A percentile compares a stretch with the other conserved stretches of the same genome.
Conservation (phyloP, 2,329 filamentous ascomycete species). For the Epicoccum nigrum region DNA sequence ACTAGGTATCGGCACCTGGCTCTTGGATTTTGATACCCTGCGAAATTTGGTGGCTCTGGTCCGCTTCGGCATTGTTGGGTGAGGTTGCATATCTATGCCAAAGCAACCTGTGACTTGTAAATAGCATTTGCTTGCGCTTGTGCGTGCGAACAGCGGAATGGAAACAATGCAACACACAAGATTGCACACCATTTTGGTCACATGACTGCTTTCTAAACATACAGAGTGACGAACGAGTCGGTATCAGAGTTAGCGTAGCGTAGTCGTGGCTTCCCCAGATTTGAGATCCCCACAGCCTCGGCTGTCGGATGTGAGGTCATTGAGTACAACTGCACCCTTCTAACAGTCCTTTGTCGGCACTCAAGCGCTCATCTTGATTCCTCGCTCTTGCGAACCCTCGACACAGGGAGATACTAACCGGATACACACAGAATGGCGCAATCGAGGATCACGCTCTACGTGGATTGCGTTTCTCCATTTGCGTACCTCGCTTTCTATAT, state of each 20-base stretch:
- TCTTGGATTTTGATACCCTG: slow-evolving; percentile 25
- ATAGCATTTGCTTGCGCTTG: background rate
- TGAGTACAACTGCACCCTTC: background rate
- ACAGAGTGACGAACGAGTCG: too few species aligned
- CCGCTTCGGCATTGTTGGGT: slow-evolving; percentile 17
- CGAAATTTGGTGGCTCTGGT: slow-evolving; percentile 6
- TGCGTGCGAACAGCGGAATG: too few species aligned
- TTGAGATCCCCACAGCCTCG: slow-evolving; percentile 9
- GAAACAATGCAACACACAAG: too few species aligned
- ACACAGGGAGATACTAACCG: background rate
- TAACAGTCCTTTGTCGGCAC: background rate
- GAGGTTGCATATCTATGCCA: background rate
- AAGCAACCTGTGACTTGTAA: background rate
- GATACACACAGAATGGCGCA: slow-evolving; percentile 47
- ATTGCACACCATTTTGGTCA: too few species aligned
- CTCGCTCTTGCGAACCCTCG: too few species aligned
- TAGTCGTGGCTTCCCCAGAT: slow-evolving; percentile 1
- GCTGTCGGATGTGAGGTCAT: slow-evolving; percentile 12
- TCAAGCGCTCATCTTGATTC: too few species aligned
- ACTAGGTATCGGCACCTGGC: slow-evolving; percentile 45
- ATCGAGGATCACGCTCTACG: slow-evolving; percentile 61
- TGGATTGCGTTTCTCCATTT: slow-evolving; percentile 67
- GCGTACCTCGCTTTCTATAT: slow-evolving; percentile 65
- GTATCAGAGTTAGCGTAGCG: too few species aligned
- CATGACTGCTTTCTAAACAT: too few species aligned